Percentiles rank a stretch among this genome's conserved stretches.
phyloP scores from a whole-genome alignment of 306 rosid genomes.

The Cajanus cajan region DNA sequence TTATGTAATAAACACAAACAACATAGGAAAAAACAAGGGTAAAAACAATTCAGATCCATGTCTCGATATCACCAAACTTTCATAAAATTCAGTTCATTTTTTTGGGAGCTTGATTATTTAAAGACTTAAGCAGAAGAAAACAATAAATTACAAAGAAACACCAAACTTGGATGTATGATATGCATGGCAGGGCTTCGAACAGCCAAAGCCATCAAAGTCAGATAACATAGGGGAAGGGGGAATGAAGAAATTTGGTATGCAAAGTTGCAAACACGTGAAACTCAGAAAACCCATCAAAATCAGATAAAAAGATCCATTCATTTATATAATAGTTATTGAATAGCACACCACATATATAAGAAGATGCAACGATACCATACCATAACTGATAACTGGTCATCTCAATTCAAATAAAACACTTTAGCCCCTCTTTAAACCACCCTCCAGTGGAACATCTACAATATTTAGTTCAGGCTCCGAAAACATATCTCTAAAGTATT shows the following conservation, averaged over 20 bases:
- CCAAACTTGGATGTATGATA: background rate
- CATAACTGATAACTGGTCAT: conserved; percentile 22
- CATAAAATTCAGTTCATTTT: background rate
- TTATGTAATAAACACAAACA: background rate
- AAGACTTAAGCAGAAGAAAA: conserved; percentile 10
- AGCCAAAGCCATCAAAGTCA: background rate
- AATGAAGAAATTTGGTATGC: background rate
- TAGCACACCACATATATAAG: background rate
- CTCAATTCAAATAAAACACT: background rate
- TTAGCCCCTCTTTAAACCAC: background rate
- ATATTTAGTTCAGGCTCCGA: background rate
- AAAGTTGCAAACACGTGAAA: background rate
- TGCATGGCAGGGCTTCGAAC: background rate
- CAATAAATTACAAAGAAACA: background rate
- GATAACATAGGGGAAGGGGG: background rate
- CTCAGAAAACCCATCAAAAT: background rate
- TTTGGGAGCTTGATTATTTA: background rate
- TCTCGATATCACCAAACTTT: background rate
- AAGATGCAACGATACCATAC: background rate
- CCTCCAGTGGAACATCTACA: background rate
- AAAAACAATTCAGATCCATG: conserved; percentile 2
- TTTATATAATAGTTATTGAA: background rate
- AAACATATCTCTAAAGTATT: conserved; percentile 72
- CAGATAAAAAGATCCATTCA: background rate
- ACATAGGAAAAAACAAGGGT: background rate